Base-by-base conservation (phyloP, 257 asterid species). In the Cruciata laevipes region DNA sequence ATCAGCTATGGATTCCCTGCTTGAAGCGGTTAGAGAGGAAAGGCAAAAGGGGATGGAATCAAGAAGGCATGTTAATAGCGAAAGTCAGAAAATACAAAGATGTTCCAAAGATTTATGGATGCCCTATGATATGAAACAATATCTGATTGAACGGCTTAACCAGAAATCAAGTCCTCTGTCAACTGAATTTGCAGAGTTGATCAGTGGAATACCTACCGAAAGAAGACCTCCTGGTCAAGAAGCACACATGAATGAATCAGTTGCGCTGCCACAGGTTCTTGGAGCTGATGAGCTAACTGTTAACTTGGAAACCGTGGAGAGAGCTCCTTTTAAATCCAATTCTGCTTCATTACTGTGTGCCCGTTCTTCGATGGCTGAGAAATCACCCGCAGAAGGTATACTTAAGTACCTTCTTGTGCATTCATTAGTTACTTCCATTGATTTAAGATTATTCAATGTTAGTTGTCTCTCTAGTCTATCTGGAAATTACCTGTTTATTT, bases 61-160 rank as follows among this genome's bases (percentile, higher is more conserved):
- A n/a, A n/a, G n/a, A n/a, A n/a, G n/a, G n/a, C n/a, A n/a, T n/a
- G n/a, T n/a, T n/a, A n/a, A n/a, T n/a, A n/a, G n/a, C n/a, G n/a
- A n/a, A n/a, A n/a, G n/a, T n/a, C n/a, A n/a, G n/a, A n/a, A n/a
- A n/a, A n/a, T n/a, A n/a, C n/a, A n/a, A n/a, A n/a, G n/a, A n/a
- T n/a, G n/a, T n/a, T n/a, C n/a, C n/a, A n/a, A n/a, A n/a, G n/a
- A n/a, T 78, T 73, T 90, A 68, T 94, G 99, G 99, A 88, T 90
- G 97, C 87, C 97, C 18, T 89, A 95, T 55, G 96, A 88, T 69
- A 71, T 87, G 40, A 94, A 90, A 82, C 91, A 88, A 11, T 82
- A 88, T 76, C 95, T 94, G 66, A 86, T 94, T 96, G 96, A 94
- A 68, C 79, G 90, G 70, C 87, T 94, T 61, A 95, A 88, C 61